A percentile compares a stretch with the other conserved stretches of the same genome.
Conservation (phyloP, 1,284 basidiomycete species). For the Rhodotorula glutinis region DNA sequence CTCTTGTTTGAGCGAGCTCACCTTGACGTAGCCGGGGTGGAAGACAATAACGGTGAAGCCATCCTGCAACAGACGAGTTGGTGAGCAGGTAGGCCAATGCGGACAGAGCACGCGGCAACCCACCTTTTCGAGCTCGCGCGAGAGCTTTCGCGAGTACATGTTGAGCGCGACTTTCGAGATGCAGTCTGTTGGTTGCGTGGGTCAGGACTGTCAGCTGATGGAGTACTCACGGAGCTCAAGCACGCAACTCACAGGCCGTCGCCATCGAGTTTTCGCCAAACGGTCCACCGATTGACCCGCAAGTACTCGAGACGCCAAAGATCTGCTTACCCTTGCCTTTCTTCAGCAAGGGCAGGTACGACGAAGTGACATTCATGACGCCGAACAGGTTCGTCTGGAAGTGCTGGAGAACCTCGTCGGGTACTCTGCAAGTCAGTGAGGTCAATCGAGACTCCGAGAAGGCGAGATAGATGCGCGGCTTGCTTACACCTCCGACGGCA, state of each 20-base stretch:
- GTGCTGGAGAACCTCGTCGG: background rate
- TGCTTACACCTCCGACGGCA: too few species aligned
- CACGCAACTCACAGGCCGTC: background rate
- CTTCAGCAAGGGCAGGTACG: constrained; percentile 12
- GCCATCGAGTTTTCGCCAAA: background rate
- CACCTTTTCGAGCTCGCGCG: background rate
- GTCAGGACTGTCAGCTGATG: background rate
- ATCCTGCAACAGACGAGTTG: background rate
- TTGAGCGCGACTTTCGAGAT: constrained; percentile 1
- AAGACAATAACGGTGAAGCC: background rate
- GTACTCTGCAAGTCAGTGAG: background rate
- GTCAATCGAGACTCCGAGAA: background rate
- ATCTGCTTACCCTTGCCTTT: constrained; percentile 3
- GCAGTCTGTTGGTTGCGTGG: background rate
- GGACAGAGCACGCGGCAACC: too few species aligned
- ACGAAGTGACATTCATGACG: background rate
- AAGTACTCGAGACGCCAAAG: background rate
- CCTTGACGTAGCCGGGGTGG: constrained; percentile 4
- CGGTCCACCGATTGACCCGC: background rate
- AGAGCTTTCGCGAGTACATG: background rate
- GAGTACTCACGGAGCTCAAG: background rate
- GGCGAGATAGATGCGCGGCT: background rate
- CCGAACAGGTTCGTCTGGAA: constrained; percentile 14
- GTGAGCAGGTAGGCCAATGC: too few species aligned
- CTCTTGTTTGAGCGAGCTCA: background rate